A percentile compares a stretch with the other conserved stretches of the same genome.
phyloP scores from a whole-genome alignment of 169 alveolate genomes.

The Perkinsus marinus region DNA sequence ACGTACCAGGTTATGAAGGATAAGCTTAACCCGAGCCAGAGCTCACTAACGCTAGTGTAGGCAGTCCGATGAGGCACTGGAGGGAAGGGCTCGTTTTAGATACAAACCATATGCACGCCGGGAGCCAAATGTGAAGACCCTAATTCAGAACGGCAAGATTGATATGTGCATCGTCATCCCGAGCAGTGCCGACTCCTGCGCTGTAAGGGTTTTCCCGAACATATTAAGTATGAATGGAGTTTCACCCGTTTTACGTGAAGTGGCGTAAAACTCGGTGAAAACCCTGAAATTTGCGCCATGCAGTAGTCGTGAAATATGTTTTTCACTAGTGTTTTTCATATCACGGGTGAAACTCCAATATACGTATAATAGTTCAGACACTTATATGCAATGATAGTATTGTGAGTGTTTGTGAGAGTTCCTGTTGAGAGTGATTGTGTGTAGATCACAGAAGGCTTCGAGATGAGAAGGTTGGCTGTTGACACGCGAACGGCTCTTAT shows the following conservation, averaged over 20 bases:
- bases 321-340: too few species aligned
- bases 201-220: too few species aligned
- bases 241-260: too few species aligned
- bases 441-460: slow-evolving; percentile 12
- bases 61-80: neutral
- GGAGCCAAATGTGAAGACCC: neutral
- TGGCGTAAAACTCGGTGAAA: too few species aligned
- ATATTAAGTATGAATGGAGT: too few species aligned
- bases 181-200: slow-evolving; percentile 8
- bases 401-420: too few species aligned
- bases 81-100: neutral
- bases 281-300: too few species aligned
- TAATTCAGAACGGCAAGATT: slow-evolving; percentile 1
- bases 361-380: too few species aligned
- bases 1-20: neutral
- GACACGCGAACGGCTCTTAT: slow-evolving; percentile 19
- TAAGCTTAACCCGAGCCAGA: neutral
- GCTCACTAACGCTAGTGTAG: neutral
- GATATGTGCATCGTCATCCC: slow-evolving; percentile 34
- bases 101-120: neutral
- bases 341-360: too few species aligned
- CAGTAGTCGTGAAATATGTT: too few species aligned
- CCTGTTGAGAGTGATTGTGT: too few species aligned
- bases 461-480: slow-evolving; percentile 24
- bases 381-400: too few species aligned